Evolutionary conservation across 371 early-diverging fungal species (phyloP), one percentile per base, ranked within the genome.

Genomic region (Rhizopus delemar): DNA sequence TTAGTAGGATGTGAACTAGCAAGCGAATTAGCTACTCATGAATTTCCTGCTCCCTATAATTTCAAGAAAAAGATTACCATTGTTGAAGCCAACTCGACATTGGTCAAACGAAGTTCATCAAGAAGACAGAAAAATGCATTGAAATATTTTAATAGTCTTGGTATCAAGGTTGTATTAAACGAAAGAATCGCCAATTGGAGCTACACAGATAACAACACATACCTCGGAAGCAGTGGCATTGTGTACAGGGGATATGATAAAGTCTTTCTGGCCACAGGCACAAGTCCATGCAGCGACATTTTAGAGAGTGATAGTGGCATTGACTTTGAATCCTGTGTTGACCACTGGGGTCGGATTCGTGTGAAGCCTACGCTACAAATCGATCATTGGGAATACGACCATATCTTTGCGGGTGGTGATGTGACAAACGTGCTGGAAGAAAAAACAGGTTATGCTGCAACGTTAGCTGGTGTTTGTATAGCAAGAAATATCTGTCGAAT

Each of bases 331-430:
- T 55, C 60, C 8, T 73, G 74, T 41, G 28, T 77, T 4, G 77
- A 80, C 49, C 39, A 45, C 33, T 57, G 63, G 32, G 77, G 75
- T 0, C 36, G 72, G 15, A 78, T 90, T 51, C 66, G 74, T 6
- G 86, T 89, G 35, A 70, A 69, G 22, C 77, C 82, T 13, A 88
- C 88, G 1, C 60, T 87, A 52, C 90, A 90, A 62, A 45, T 90
- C 8, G 77, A 75, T 33, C 80, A 86, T 41, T 75, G 70, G 9
- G 77, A 70, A n/a, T 77, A 85, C 32, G 70, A 74, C 1, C 78
- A 85, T 56, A 81, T 90, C 49, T 89, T 88, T 64, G 81, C 87
- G 2, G 85, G 86, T 1, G 90, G 90, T 3, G 90, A 90, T 57
- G 83, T 82, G 29, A 78, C 83, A 22, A 83, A 86, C 28, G 72